Conservation (phyloP, 176 grass and related monocot genomes). For the Rhipidocladum racemiflorum region DNA sequence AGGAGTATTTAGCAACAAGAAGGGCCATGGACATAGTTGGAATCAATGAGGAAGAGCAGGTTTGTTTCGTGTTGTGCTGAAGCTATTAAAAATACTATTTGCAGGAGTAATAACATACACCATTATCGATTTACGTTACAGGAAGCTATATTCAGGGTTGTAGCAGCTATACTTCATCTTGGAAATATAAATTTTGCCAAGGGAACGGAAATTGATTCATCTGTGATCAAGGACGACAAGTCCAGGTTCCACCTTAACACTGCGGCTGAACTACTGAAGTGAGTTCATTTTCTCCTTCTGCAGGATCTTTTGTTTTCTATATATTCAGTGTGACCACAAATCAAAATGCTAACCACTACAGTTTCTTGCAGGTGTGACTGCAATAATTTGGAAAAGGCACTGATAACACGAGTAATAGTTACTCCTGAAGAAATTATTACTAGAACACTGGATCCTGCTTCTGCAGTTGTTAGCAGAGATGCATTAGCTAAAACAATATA, state of each 20-base stretch:
- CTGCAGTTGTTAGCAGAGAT: conserved; percentile 92
- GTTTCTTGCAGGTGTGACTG: conserved; percentile 76
- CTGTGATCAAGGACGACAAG: conserved; percentile 85
- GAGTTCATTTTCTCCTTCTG: conserved; percentile 37
- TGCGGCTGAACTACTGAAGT: conserved; percentile 83
- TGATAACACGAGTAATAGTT: conserved; percentile 94
- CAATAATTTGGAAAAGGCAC: conserved; percentile 78
- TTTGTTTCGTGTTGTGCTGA: conserved; percentile 28
- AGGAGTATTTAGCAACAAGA: conserved; percentile 98
- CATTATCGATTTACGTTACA: conserved; percentile 41
- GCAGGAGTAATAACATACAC: conserved; percentile 11
- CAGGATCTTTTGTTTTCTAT: conserved; percentile 9
- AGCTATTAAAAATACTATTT: conserved; percentile 32
- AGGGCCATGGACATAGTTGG: conserved; percentile 99
- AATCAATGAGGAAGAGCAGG: conserved; percentile 95
- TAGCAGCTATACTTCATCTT: conserved; percentile 97
- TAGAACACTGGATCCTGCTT: conserved; percentile 93
- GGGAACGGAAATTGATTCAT: conserved; percentile 93
- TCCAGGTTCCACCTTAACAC: conserved; percentile 91
- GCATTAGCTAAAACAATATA: conserved; percentile 96
- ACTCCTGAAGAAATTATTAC: conserved; percentile 99
- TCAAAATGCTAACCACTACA: conserved; percentile 39
- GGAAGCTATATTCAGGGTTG: conserved; percentile 96
- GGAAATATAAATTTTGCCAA: conserved; percentile 98
- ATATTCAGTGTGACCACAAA: conserved; percentile 18